These are phyloP conservation scores for Verticillium alfalfae DNA, from an alignment of 2,329 filamentous ascomycete genomes.

Conservation along the genomic window DNA sequence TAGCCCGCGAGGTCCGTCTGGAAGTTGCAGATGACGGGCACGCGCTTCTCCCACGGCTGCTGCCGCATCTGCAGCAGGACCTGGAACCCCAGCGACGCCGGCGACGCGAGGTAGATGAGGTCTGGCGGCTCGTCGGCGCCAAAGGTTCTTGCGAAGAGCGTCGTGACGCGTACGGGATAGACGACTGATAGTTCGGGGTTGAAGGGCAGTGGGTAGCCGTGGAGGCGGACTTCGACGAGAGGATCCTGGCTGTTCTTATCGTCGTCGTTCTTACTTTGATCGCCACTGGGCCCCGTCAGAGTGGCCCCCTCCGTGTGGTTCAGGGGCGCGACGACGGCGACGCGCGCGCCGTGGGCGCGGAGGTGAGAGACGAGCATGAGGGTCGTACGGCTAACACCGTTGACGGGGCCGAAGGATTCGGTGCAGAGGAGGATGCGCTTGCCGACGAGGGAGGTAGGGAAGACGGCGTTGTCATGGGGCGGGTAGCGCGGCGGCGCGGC, in stretches of 20 bases:
- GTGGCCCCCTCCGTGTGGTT: slow-evolving; percentile 46
- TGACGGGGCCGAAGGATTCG: slow-evolving; percentile 67
- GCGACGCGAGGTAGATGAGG: slow-evolving; percentile 64
- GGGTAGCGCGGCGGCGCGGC: slow-evolving; percentile 6
- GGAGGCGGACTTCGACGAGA: slow-evolving; percentile 49
- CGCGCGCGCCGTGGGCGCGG: slow-evolving; percentile 55
- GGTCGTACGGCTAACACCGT: slow-evolving; percentile 68
- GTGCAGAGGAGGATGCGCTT: slow-evolving; percentile 63
- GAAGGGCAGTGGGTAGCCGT: slow-evolving; percentile 63
- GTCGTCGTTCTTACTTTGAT: slow-evolving; percentile 9
- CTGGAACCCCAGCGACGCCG: slow-evolving; percentile 65
- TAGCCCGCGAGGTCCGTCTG: slow-evolving; percentile 68
- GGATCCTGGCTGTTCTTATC: slow-evolving; percentile 15
- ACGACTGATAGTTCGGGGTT: slow-evolving; percentile 67
- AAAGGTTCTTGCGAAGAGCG: slow-evolving; percentile 56
- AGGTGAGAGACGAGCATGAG: slow-evolving; percentile 64
- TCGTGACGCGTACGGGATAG: slow-evolving; percentile 61
- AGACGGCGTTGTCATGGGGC: slow-evolving; percentile 33
- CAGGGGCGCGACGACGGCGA: slow-evolving; percentile 62
- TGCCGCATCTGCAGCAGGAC: slow-evolving; percentile 64
- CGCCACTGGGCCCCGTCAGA: slow-evolving; percentile 26
- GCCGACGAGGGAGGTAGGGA: slow-evolving; percentile 45
- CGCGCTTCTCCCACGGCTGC: slow-evolving; percentile 44
- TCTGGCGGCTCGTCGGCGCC: slow-evolving; percentile 47
- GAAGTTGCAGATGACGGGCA: slow-evolving; percentile 62